Evolutionary conservation across 2,329 filamentous ascomycete genomes (phyloP), one percentile per base, ranked within the genome.

Genomic region (Apiospora kogelbergensis): DNA sequence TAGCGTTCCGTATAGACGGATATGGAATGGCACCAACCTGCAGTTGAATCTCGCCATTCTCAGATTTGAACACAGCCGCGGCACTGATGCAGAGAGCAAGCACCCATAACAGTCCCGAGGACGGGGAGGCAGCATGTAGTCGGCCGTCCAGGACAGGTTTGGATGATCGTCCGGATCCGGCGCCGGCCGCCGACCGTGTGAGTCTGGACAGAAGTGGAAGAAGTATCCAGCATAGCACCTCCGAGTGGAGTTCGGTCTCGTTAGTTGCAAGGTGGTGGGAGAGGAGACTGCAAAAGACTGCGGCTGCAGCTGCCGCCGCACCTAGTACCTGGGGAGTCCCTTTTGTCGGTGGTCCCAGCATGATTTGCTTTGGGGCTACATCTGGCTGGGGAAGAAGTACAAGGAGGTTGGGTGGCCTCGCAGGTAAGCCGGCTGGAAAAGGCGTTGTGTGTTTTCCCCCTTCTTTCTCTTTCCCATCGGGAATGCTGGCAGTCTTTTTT

Each of bases 201-300:
- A 66, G 24, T 41, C 45, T 48, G 22, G 42, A 46, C 20, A 53
- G 9, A 24, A 66, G 10, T 26, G 65, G 44, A 37, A 66, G 65
- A 5, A 66, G 20, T 22, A 66, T 13, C 65, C 65, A 66, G 65
- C 65, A 66, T 44, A 66, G 33, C 42, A 53, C 11, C 42, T 48
- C 44, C 17, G 65, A 66, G 42, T 46, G 30, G 44, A 66, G 20
- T 22, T 66, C 65, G 26, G 65, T 46, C 22, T 46, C 42, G 44
- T 10, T 66, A 33, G 53, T 37, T 2, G 53, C 30, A 60, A 60
- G 17, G 30, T 37, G 53, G 20, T 60, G 53, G 53, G 53, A 60
- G 53, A 60, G n/a, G 20, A 60, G 30, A 30, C 53, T 60, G 17
- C 20, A 11, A 20, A 37, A 37, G 5, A 37, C 26, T 10, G 53